Base-by-base conservation (phyloP, 192 early-diverging fungal species). In the Coemansia furcata region DNA sequence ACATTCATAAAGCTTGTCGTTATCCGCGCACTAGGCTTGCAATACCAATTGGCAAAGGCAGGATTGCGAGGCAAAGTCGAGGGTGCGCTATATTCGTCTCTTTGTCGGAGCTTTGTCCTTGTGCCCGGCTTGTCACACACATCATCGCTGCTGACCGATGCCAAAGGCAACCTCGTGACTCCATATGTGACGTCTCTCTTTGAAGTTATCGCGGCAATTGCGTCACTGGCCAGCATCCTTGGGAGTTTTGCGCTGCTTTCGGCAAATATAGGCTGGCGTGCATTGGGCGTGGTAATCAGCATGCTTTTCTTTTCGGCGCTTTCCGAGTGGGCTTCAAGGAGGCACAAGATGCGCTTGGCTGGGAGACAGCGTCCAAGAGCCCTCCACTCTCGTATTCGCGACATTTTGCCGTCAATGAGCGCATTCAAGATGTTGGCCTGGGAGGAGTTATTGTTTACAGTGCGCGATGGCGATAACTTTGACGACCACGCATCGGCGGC, bases 371-470 rank as follows among this genome's bases (percentile, higher is more conserved):
- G 30, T 4, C 65, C 65, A 14, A 32, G 30, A 35, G 68, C 75
- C 0, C 62, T 77, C 6, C 55, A 68, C 46, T 23, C 66, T 2
- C 59, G 75, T n/a, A 38, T 77, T 47, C 17, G 30, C 7, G 65
- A 72, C 11, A 42, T 77, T 32, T 4, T 77, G 7, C 69, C 75
- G 15, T 61, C 62, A n/a, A 9, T 72, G 19, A 29, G 37, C 3
- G 23, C 70, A n/a, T 67, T 72, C 67, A 77, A 77, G 42, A 62
- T 72, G 55, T 44, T 68, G 26, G 62, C 66, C 10, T 30, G 67
- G 49, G 75, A 77, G 26, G 65, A 64, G 21, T 9, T 44, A 3
- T 12, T 77, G 11, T 68, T 77, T 23, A 33, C 37, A 15, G 15
- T 62, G 10, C 44, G 37, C 11, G 46, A 62, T 10, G 39, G 52